Evolutionary conservation across 2,329 filamentous ascomycete genomes (phyloP).

Genomic region (Aspergillus floridensis): DNA sequence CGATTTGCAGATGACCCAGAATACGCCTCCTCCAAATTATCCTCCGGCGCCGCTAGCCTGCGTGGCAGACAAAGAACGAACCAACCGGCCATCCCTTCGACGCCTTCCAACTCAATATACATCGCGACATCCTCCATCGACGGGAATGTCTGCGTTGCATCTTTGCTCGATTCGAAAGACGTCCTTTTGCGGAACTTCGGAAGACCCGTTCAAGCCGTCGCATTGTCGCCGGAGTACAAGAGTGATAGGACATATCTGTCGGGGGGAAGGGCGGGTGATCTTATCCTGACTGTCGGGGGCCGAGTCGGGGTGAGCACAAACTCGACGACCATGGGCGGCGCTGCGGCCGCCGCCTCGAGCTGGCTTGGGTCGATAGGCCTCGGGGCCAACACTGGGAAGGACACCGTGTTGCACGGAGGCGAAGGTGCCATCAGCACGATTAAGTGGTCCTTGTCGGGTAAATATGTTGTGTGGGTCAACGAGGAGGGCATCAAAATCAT

Average conservation of each 20-base stretch:
- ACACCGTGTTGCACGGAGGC: conserved; percentile 83
- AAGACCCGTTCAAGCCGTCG: conserved; percentile 85
- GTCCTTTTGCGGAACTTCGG: conserved; percentile 91
- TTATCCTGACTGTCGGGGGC: conserved; percentile 82
- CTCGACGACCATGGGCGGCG: conserved; percentile 73
- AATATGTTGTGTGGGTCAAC: conserved; percentile 92
- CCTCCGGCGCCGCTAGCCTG: conserved; percentile 30
- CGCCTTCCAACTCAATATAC: conserved; percentile 84
- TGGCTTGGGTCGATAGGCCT: conserved; percentile 90
- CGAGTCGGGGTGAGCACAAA: conserved; percentile 74
- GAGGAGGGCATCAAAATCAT: conserved; percentile 98
- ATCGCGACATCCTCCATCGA: conserved; percentile 93
- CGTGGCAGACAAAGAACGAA: conserved; percentile 28
- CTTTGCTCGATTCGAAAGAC: conserved; percentile 81
- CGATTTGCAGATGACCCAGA: conserved; percentile 31
- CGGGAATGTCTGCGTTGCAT: conserved; percentile 90
- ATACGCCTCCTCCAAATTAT: conserved; percentile 22
- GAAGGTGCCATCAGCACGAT: conserved; percentile 89
- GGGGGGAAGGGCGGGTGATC: conserved; percentile 80
- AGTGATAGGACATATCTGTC: conserved; percentile 86
- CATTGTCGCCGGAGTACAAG: conserved; percentile 92
- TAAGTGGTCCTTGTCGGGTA: conserved; percentile 90
- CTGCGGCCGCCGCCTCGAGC: conserved; percentile 77
- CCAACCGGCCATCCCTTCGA: conserved; percentile 58
- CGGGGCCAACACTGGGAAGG: conserved; percentile 73